These are phyloP conservation scores for Pseudozyma tsukubaensis DNA, from an alignment of 1,284 basidiomycete genomes.

Conservation along the genomic window DNA sequence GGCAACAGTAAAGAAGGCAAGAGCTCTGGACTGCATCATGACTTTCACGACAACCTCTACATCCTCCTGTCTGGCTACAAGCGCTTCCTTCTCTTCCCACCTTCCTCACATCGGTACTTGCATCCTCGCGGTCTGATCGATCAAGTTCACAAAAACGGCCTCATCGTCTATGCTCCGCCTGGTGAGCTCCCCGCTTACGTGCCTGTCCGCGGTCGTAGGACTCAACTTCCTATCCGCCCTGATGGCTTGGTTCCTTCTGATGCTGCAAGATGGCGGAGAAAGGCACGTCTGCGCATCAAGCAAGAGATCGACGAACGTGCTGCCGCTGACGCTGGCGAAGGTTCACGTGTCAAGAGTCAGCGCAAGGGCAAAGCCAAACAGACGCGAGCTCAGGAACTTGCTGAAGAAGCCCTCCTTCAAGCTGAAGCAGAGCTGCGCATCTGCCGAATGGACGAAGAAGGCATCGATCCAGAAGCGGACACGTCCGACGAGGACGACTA, in stretches of 20 bases:
- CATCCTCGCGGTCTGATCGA: conserved; percentile 56
- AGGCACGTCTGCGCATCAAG: conserved; percentile 45
- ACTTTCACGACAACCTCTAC: conserved; percentile 68
- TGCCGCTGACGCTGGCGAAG: conserved; percentile 52
- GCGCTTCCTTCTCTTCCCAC: conserved; percentile 67
- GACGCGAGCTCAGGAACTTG: conserved; percentile 51
- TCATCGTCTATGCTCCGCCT: conserved; percentile 59
- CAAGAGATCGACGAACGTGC: conserved; percentile 54
- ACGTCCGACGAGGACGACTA: conserved; percentile 44
- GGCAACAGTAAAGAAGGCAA: conserved; percentile 57
- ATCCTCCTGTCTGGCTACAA: conserved; percentile 65
- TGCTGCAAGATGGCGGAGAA: conserved; percentile 61
- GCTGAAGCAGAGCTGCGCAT: conserved; percentile 47
- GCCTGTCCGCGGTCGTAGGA: conserved; percentile 29
- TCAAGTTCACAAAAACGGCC: conserved; percentile 60
- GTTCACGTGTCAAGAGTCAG: conserved; percentile 24
- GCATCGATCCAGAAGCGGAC: conserved; percentile 46
- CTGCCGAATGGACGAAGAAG: conserved; percentile 47
- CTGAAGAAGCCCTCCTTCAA: conserved; percentile 44
- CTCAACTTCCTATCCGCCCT: conserved; percentile 46
- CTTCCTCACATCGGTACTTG: conserved; percentile 55
- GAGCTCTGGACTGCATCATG: conserved; percentile 65
- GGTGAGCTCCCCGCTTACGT: conserved; percentile 40
- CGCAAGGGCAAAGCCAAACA: conserved; percentile 61
- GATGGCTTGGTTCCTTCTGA: conserved; percentile 64